Evolutionary conservation across 495 filamentous ascomycete genomes (phyloP).

Genomic region (Penicillium egyptiacum): DNA sequence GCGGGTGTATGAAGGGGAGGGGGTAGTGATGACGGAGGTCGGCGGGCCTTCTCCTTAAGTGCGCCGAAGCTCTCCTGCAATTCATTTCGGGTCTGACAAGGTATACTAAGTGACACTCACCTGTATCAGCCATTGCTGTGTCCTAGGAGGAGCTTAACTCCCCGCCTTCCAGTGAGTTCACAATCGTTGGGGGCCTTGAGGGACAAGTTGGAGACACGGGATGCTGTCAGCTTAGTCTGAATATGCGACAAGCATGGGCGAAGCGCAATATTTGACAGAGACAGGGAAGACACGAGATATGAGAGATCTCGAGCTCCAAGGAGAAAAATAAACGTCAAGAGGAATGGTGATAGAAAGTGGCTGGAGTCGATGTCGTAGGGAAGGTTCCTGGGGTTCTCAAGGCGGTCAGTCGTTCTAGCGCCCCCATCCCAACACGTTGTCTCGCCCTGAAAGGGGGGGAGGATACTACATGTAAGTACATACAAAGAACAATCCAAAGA

Average conservation of each 20-base stretch:
- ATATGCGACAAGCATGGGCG: constrained; percentile 36
- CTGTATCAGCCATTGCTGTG: constrained; percentile 42
- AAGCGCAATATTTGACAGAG: constrained; percentile 25
- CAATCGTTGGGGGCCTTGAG: constrained; percentile 24
- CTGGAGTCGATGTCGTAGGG: constrained; percentile 30
- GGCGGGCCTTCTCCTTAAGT: constrained; percentile 32
- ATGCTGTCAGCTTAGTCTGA: constrained; percentile 29
- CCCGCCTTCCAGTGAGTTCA: constrained; percentile 29
- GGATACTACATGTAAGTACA: not conserved
- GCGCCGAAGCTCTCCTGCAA: constrained; percentile 17
- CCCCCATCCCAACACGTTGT: constrained; percentile 24
- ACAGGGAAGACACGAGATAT: constrained; percentile 5
- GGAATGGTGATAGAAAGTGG: constrained; percentile 25
- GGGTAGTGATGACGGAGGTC: constrained; percentile 20
- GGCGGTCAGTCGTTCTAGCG: constrained; percentile 33
- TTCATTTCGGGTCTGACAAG: constrained; percentile 1
- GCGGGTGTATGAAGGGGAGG: constrained; percentile 19
- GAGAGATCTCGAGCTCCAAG: constrained; percentile 12
- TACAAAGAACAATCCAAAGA: not conserved
- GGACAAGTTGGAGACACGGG: constrained; percentile 18
- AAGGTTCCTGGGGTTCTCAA: constrained; percentile 17
- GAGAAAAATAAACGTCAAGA: constrained; percentile 9
- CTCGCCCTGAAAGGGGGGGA: not conserved
- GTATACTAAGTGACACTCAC: constrained; percentile 23
- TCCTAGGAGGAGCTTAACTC: constrained; percentile 37